A percentile compares a stretch with the other conserved stretches of the same genome.
Conservation (phyloP, 176 grass and related monocot species). For the Juncus inflexus region DNA sequence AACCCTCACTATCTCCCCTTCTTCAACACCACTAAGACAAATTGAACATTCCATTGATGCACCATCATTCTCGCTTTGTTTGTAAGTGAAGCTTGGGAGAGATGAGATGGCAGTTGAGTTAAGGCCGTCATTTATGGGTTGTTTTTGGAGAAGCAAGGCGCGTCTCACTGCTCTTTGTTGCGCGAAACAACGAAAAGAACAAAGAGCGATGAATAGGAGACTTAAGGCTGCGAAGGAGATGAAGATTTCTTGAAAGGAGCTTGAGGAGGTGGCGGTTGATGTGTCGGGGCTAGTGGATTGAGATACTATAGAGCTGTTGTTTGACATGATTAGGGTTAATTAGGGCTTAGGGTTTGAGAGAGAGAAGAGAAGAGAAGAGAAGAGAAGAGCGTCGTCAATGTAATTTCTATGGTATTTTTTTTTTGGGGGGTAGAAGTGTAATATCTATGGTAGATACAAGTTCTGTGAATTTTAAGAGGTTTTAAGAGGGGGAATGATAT, state of each 20-base stretch:
- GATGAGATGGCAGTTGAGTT: conserved; percentile 23
- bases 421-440: too few relatives aligned
- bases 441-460: not conserved
- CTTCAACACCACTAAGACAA: conserved; percentile 41
- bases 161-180: conserved; percentile 14
- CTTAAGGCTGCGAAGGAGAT: conserved; percentile 18
- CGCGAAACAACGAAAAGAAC: conserved; percentile 35
- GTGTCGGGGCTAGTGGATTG: not conserved
- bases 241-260: conserved; percentile 25
- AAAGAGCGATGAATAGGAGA: conserved; percentile 11
- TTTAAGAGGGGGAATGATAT: too few relatives aligned
- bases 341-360: not conserved
- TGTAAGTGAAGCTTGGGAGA: conserved; percentile 40
- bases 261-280: conserved; percentile 5
- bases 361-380: not conserved
- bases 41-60: conserved; percentile 36
- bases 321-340: conserved; percentile 16
- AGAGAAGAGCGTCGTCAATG: not conserved
- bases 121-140: conserved; percentile 5
- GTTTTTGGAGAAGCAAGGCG: not conserved
- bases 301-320: not conserved
- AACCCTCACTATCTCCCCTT: conserved; percentile 44
- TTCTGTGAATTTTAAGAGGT: not conserved
- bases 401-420: not conserved
- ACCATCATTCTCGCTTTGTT: conserved; percentile 8